These are phyloP conservation scores for Candida lessepsii DNA, from an alignment of 805 yeast genomes.

Conservation along the genomic window DNA sequence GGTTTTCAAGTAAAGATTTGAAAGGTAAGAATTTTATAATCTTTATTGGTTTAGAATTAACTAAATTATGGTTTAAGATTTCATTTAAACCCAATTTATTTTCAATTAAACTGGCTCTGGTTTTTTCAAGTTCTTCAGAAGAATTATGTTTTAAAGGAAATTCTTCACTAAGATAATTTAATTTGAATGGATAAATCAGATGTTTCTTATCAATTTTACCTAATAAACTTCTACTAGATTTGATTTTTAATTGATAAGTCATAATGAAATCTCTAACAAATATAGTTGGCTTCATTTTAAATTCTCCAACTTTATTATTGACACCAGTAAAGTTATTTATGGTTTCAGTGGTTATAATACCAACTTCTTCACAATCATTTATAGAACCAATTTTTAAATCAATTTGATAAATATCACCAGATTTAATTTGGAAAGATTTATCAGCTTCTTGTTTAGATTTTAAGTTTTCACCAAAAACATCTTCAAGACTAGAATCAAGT, in stretches of 20 bases:
- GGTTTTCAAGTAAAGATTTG: conserved; percentile 59
- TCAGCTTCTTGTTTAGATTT: conserved; percentile 29
- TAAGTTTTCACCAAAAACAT: conserved; percentile 5
- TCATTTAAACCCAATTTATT: conserved; percentile 78
- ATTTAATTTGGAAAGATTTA: conserved; percentile 63
- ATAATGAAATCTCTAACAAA: conserved; percentile 87
- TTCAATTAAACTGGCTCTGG: conserved; percentile 56
- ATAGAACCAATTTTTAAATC: conserved; percentile 81
- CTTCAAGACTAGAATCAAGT: conserved; percentile 10
- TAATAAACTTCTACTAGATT: conserved; percentile 68
- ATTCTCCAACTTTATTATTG: conserved; percentile 50
- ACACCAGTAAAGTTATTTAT: conserved; percentile 65
- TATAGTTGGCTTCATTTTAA: conserved; percentile 65
- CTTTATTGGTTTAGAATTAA: conserved; percentile 71
- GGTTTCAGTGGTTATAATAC: conserved; percentile 66
- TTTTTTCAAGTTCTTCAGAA: conserved; percentile 40
- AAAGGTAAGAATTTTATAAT: conserved; percentile 73
- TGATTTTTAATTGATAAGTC: conserved; percentile 70
- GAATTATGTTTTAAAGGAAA: conserved; percentile 54
- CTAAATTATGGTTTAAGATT: conserved; percentile 73
- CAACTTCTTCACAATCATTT: conserved; percentile 52
- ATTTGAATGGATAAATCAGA: conserved; percentile 91
- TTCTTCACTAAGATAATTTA: conserved; percentile 62
- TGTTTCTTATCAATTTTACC: conserved; percentile 65
- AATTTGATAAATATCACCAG: conserved; percentile 85